Percentiles rank a stretch among this genome's conserved stretches.
phyloP scores from a whole-genome alignment of 352 stramenopile genomes.

The Pythium guiyangense region DNA sequence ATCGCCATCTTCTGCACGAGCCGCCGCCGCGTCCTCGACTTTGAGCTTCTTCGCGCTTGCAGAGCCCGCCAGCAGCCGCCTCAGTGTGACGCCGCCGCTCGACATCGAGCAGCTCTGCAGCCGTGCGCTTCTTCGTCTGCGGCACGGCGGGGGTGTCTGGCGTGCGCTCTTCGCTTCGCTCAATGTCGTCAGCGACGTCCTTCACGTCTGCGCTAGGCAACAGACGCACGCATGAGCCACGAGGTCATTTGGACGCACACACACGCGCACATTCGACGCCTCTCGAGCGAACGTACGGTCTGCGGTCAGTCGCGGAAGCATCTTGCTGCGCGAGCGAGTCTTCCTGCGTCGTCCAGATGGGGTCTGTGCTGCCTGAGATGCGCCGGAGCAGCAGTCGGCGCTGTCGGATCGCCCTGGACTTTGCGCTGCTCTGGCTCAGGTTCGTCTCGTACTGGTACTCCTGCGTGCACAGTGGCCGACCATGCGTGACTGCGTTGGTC shows the following conservation, averaged over 20 bases:
- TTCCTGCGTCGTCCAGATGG: constrained; percentile 63
- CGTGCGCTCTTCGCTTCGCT: constrained; percentile 27
- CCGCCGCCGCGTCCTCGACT: not conserved
- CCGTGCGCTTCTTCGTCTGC: constrained; percentile 21
- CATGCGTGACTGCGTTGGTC: not conserved
- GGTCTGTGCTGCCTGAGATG: constrained; percentile 38
- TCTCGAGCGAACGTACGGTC: constrained; percentile 37
- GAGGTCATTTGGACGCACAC: not conserved
- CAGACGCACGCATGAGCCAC: not conserved
- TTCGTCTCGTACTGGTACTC: constrained; percentile 75
- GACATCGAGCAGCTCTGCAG: constrained; percentile 23
- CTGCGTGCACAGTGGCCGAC: constrained; percentile 12
- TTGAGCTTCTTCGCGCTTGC: constrained; percentile 2
- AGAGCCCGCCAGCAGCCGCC: not conserved
- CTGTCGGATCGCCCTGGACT: constrained; percentile 48
- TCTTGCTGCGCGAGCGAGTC: constrained; percentile 54
- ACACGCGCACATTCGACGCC: not conserved
- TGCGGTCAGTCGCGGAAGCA: constrained; percentile 61
- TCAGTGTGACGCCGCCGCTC: not conserved
- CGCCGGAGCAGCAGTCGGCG: constrained; percentile 62
- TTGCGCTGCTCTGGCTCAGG: constrained; percentile 46
- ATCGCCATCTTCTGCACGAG: constrained; percentile 8
- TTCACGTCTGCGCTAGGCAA: constrained; percentile 38
- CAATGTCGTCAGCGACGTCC: constrained; percentile 71
- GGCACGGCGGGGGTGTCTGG: not conserved